Conservation (phyloP, 495 filamentous ascomycete species). For the Xylaria castorea region DNA sequence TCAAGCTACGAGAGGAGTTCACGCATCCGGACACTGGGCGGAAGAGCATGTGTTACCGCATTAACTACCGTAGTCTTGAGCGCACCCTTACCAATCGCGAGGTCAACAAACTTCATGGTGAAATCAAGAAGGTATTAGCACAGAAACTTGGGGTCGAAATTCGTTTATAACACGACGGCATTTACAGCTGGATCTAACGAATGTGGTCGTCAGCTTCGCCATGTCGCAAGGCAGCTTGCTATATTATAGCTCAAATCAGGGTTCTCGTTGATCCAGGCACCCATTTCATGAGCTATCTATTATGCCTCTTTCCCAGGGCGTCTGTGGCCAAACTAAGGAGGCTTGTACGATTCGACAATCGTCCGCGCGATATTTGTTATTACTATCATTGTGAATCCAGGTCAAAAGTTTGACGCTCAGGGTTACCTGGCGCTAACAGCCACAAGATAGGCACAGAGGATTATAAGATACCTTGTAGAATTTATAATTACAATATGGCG, state of each 20-base stretch:
- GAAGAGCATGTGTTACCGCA: conserved; percentile 87
- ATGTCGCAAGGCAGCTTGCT: neutral
- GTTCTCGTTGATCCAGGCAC: neutral
- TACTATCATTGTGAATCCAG: conserved; percentile 13
- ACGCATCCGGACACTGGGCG: conserved; percentile 83
- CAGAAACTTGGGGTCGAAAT: conserved; percentile 80
- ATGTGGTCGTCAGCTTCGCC: conserved; percentile 5
- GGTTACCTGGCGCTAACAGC: neutral
- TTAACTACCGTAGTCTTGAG: conserved; percentile 91
- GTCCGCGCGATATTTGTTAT: neutral
- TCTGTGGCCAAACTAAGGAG: neutral
- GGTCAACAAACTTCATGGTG: conserved; percentile 75
- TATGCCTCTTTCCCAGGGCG: neutral
- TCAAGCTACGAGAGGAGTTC: conserved; percentile 80
- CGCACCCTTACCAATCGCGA: conserved; percentile 83
- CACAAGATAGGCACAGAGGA: neutral
- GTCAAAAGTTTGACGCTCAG: neutral
- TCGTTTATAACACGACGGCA: conserved; percentile 53
- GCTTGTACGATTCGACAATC: neutral
- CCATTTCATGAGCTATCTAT: neutral
- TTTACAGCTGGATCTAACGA: neutral
- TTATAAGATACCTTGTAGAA: neutral
- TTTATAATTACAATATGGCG: neutral
- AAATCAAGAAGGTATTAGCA: conserved; percentile 66
- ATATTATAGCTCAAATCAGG: neutral